Conservation (phyloP, 306 rosid species). For the Lathyrus tuberosus region DNA sequence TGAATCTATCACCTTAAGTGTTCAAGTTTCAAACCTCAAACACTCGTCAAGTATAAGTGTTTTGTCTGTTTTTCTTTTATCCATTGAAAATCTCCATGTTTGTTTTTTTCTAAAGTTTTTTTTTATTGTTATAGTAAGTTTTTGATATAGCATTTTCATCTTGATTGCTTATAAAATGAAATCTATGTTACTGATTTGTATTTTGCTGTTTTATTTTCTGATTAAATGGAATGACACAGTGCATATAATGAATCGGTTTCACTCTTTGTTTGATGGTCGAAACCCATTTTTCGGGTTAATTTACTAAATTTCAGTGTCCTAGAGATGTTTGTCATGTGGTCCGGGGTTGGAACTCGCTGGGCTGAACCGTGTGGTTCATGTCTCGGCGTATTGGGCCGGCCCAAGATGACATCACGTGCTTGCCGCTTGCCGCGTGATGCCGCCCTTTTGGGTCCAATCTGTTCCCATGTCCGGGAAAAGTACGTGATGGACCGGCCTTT, state of each 20-base stretch:
- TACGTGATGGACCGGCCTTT: no score
- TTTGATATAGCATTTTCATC: not conserved
- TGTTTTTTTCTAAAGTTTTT: not conserved
- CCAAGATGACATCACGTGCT: no score
- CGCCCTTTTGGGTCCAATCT: no score
- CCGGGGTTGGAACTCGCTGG: no score
- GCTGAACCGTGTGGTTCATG: no score
- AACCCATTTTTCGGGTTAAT: no score
- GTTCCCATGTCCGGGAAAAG: no score
- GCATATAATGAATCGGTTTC: not conserved
- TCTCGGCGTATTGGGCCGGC: no score
- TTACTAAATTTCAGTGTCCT: not conserved
- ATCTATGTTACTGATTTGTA: not conserved
- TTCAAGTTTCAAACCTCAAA: slow-evolving; percentile 10
- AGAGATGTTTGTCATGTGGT: not conserved
- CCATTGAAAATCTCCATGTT: slow-evolving; percentile 8
- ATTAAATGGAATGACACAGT: not conserved
- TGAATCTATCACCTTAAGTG: not conserved
- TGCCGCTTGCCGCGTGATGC: no score
- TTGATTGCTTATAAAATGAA: not conserved
- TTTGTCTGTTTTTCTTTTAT: not conserved
- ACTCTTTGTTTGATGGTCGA: not conserved
- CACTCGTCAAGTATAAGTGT: slow-evolving; percentile 26
- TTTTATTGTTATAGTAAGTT: not conserved
- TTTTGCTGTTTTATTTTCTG: not conserved